phyloP scores from a whole-genome alignment of 352 stramenopile species.

The Globisporangium spinosum region DNA sequence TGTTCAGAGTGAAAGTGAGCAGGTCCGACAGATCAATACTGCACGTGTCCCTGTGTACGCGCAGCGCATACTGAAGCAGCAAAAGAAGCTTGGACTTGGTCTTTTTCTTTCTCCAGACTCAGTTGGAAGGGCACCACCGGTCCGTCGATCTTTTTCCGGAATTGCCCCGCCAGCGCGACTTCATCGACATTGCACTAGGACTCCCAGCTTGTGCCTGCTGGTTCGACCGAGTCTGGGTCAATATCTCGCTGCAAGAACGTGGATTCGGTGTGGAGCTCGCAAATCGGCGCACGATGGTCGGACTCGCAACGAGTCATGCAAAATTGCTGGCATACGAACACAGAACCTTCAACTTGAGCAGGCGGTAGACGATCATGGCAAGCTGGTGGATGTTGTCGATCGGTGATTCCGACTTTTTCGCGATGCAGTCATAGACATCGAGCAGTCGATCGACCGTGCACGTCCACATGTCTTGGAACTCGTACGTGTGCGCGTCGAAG shows the following conservation, averaged over 20 bases:
- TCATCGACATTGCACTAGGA: background rate
- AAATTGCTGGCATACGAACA: background rate
- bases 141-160: background rate
- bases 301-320: background rate
- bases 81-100: background rate
- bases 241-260: constrained; percentile 4
- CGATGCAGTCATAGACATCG: background rate
- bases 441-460: background rate
- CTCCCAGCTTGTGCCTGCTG: background rate
- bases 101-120: background rate
- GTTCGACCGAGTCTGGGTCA: background rate
- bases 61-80: constrained; percentile 4
- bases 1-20: background rate
- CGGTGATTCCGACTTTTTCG: background rate
- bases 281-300: background rate
- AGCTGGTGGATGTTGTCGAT: background rate
- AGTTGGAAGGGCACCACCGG: background rate
- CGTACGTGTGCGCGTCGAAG: background rate
- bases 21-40: background rate
- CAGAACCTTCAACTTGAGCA: background rate
- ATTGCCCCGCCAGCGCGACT: background rate
- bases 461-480: constrained; percentile 5
- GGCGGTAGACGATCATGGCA: background rate
- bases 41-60: constrained; percentile 3
- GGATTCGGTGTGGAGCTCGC: constrained; percentile 7